Evolutionary conservation across 176 grass and related monocot species (phyloP).

Genomic region (Aegilops umbellulata): DNA sequence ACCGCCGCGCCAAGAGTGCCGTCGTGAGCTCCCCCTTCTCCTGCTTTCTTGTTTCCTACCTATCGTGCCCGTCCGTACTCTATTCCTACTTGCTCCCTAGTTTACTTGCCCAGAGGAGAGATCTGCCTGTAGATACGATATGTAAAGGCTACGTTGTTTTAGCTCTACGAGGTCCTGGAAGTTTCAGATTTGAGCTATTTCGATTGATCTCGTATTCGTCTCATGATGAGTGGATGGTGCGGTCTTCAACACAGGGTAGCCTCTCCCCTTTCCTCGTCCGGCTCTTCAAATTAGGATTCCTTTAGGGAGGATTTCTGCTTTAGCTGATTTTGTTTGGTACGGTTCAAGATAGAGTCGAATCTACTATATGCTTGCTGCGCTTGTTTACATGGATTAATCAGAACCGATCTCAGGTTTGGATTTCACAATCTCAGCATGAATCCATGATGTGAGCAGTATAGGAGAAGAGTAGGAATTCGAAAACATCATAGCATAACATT

Average conservation of each 20-base stretch:
- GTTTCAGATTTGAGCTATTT: slow-evolving; percentile 23
- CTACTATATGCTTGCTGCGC: neutral
- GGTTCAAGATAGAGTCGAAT: neutral
- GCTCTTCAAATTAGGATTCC: slow-evolving; percentile 9
- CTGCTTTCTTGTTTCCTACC: neutral
- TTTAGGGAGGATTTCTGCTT: neutral
- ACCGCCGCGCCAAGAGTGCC: slow-evolving; percentile 79
- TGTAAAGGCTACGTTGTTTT: slow-evolving; percentile 18
- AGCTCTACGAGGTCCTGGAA: neutral
- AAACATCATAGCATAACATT: neutral
- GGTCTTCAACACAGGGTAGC: slow-evolving; percentile 37
- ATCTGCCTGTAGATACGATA: slow-evolving; percentile 34
- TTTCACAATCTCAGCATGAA: neutral
- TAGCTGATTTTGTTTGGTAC: neutral
- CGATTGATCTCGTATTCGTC: neutral
- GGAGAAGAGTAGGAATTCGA: neutral
- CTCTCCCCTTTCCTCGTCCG: neutral
- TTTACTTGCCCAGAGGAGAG: slow-evolving; percentile 54
- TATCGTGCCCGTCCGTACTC: slow-evolving; percentile 15
- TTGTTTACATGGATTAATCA: neutral
- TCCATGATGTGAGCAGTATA: neutral
- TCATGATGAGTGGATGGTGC: slow-evolving; percentile 41
- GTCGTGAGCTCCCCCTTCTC: slow-evolving; percentile 36
- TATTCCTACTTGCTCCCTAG: slow-evolving; percentile 28
- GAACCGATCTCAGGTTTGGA: neutral